These are phyloP conservation scores for Gamarada debralockiae DNA, from an alignment of 495 filamentous ascomycete genomes.

Conservation along the genomic window DNA sequence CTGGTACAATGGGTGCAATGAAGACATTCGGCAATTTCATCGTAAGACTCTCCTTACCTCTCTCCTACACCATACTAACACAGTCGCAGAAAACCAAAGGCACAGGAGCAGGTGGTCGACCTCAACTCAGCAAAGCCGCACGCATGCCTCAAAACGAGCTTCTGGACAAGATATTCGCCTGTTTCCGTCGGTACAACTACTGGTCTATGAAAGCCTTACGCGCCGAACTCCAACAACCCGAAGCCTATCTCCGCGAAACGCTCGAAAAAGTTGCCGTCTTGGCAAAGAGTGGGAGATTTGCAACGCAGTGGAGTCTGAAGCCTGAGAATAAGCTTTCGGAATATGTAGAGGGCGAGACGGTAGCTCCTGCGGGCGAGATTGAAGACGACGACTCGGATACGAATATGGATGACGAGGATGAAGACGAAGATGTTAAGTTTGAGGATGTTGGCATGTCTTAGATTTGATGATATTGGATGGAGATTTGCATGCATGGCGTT, in stretches of 20 bases:
- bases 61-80: not conserved
- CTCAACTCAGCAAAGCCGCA: conserved; percentile 57
- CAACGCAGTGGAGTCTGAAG: conserved; percentile 79
- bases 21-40: conserved; percentile 52
- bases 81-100: conserved; percentile 6
- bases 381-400: conserved; percentile 53
- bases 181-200: conserved; percentile 79
- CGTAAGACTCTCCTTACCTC: conserved; percentile 35
- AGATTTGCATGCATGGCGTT: conserved; percentile 15
- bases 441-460: conserved; percentile 53
- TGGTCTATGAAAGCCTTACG: conserved; percentile 87
- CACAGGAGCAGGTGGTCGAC: not conserved
- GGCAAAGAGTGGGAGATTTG: conserved; percentile 74
- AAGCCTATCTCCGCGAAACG: conserved; percentile 83
- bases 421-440: conserved; percentile 68
- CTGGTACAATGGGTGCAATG: conserved; percentile 44
- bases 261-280: conserved; percentile 78
- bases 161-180: conserved; percentile 73
- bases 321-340: conserved; percentile 61
- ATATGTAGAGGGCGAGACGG: conserved; percentile 37
- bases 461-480: conserved; percentile 2
- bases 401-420: conserved; percentile 57
- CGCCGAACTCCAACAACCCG: conserved; percentile 71
- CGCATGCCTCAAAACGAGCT: conserved; percentile 86
- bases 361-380: conserved; percentile 44